Evolutionary conservation across 805 yeast species (phyloP).

Genomic region (Kazachstania psychrophila): DNA sequence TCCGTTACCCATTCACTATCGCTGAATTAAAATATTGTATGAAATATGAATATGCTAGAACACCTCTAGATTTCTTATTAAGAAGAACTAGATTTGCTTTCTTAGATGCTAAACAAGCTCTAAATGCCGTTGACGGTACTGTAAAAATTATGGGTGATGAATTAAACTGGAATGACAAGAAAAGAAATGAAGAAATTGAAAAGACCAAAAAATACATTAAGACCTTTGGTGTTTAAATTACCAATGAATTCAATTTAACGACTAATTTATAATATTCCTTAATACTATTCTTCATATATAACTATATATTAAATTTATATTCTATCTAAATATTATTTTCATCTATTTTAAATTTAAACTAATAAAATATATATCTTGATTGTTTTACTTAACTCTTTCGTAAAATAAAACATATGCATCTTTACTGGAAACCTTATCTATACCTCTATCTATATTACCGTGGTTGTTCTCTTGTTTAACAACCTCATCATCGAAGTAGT

Average conservation of each 20-base stretch:
- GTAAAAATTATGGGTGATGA: slow-evolving; percentile 78
- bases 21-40: slow-evolving; percentile 83
- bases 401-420: slow-evolving; percentile 68
- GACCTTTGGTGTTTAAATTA: slow-evolving; percentile 46
- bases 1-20: slow-evolving; percentile 77
- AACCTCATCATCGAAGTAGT: slow-evolving; percentile 65
- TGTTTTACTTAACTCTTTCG: slow-evolving; percentile 28
- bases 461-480: slow-evolving; percentile 39
- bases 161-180: slow-evolving; percentile 60
- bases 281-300: not conserved
- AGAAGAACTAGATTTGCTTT: slow-evolving; percentile 92
- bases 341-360: not conserved
- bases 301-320: not conserved
- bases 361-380: not conserved
- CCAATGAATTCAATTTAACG: too few relatives aligned
- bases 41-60: slow-evolving; percentile 74
- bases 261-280: too few relatives aligned
- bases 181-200: slow-evolving; percentile 40
- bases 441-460: slow-evolving; percentile 36
- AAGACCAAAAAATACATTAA: slow-evolving; percentile 51
- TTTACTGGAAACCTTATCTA: slow-evolving; percentile 37
- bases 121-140: slow-evolving; percentile 71
- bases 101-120: slow-evolving; percentile 78
- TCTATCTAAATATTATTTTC: not conserved
- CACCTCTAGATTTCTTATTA: slow-evolving; percentile 82